Evolutionary conservation across 768 basidiomycete genomes (phyloP).

Genomic region (Psilocybe subaeruginosa): DNA sequence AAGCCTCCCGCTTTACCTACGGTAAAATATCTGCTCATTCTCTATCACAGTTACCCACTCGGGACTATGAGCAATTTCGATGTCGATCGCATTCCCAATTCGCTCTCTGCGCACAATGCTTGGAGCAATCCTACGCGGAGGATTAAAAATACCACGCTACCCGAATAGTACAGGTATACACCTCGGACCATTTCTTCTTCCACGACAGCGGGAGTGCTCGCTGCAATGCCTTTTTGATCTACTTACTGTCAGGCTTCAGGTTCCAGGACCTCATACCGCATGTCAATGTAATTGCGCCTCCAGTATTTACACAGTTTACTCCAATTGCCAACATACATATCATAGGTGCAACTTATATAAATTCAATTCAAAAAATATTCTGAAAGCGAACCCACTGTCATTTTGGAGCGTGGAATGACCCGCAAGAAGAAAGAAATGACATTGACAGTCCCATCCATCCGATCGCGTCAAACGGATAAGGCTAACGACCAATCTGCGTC

Average conservation of each 20-base stretch:
- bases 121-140: neutral
- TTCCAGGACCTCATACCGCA: neutral
- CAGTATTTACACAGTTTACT: neutral
- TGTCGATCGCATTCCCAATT: neutral
- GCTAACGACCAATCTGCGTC: neutral
- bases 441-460: slow-evolving; percentile 12
- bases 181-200: slow-evolving; percentile 11
- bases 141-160: neutral
- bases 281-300: neutral
- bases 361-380: neutral
- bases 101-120: neutral
- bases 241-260: neutral
- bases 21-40: neutral
- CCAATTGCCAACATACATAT: too few species aligned
- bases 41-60: neutral
- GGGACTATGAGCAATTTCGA: neutral
- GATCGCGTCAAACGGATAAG: slow-evolving; percentile 11
- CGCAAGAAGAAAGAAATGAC: neutral
- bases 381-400: neutral
- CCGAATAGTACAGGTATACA: neutral
- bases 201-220: slow-evolving; percentile 11
- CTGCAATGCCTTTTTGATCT: neutral
- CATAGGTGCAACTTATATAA: neutral
- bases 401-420: slow-evolving; percentile 11
- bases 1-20: neutral